These are phyloP conservation scores for Sugiyamaella sp. DNA, from an alignment of 1,139 yeast species.

Conservation along the genomic window DNA sequence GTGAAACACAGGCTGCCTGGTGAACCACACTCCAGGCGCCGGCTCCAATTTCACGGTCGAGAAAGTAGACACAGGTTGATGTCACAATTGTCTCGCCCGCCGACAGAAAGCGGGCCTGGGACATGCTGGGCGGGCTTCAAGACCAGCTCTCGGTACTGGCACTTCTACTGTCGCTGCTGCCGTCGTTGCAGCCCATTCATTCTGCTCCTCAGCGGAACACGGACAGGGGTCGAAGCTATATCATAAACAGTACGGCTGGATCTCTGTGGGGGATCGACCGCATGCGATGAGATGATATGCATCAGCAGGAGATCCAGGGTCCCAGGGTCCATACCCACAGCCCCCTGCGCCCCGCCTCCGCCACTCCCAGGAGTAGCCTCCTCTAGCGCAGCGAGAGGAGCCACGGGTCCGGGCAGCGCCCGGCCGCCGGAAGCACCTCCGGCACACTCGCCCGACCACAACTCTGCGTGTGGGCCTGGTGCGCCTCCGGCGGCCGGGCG, in stretches of 20 bases:
- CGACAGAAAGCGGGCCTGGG: background rate
- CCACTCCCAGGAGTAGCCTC: too few species aligned
- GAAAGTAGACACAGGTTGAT: background rate
- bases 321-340: too few species aligned
- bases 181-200: background rate
- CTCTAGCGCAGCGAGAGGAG: too few species aligned
- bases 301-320: background rate
- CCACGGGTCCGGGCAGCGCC: too few species aligned
- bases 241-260: background rate
- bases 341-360: too few species aligned
- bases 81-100: background rate
- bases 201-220: background rate
- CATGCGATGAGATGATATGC: background rate
- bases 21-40: background rate
- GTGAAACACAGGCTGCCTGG: background rate
- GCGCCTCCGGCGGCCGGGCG: too few species aligned
- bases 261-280: background rate
- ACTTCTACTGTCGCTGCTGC: background rate
- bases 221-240: too few species aligned
- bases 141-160: too few species aligned
- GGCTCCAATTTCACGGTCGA: background rate
- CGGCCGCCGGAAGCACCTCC: too few species aligned
- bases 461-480: too few species aligned
- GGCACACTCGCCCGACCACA: too few species aligned
- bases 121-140: background rate